phyloP scores from a whole-genome alignment of 1,284 basidiomycete species.

The Abortiporus biennis region DNA sequence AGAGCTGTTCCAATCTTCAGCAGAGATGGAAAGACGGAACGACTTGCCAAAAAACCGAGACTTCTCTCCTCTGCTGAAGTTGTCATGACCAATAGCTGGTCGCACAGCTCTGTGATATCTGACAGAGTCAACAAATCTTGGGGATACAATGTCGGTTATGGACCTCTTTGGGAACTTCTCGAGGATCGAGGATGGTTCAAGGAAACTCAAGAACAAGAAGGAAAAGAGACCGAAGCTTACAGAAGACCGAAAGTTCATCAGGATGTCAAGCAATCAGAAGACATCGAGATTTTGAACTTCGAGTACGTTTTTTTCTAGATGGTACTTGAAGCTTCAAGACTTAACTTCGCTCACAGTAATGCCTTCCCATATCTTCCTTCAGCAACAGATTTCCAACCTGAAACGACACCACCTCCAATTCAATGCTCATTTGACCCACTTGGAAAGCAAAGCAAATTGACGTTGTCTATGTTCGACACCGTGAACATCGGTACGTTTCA shows the following conservation, averaged over 20 bases:
- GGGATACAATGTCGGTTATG: conserved; percentile 66
- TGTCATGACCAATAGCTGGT: conserved; percentile 37
- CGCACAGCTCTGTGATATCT: conserved; percentile 32
- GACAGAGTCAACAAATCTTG: conserved; percentile 54
- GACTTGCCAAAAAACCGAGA: conserved; percentile 42
- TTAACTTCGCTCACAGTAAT: conserved; percentile 32
- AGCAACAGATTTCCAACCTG: conserved; percentile 34
- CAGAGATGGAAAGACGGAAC: conserved; percentile 44
- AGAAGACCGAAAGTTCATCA: conserved; percentile 55
- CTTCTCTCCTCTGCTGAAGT: conserved; percentile 34
- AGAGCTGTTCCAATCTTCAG: conserved; percentile 54
- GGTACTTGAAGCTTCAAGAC: not conserved
- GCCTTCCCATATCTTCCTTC: conserved; percentile 50
- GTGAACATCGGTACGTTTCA: conserved; percentile 47
- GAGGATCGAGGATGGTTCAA: conserved; percentile 77
- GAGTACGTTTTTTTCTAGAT: conserved; percentile 36
- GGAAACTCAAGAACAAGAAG: conserved; percentile 36
- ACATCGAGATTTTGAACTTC: conserved; percentile 37
- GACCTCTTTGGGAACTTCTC: conserved; percentile 65
- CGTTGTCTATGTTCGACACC: conserved; percentile 50
- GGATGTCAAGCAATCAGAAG: conserved; percentile 33
- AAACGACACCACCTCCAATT: conserved; percentile 49
- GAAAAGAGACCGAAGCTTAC: conserved; percentile 35
- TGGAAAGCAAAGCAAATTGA: conserved; percentile 40
- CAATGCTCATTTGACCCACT: conserved; percentile 60